Conservation (phyloP, 2,329 filamentous ascomycete species). For the Chaetomium sp. region DNA sequence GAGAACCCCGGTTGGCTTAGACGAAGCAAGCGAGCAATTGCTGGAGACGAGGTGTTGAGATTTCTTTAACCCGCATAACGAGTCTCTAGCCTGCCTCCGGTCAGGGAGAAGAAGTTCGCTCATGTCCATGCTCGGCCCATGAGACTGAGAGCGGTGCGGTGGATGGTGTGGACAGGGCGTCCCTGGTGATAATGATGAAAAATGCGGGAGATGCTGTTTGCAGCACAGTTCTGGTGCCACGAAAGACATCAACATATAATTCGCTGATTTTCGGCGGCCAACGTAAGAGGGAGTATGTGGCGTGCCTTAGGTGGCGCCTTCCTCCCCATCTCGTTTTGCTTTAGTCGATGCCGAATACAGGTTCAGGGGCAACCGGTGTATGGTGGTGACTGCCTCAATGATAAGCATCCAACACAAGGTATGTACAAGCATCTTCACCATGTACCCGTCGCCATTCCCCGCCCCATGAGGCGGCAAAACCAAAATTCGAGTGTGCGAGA, state of each 20-base stretch:
- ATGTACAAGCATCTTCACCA: too few relatives aligned
- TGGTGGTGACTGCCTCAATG: too few relatives aligned
- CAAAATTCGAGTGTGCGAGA: background rate
- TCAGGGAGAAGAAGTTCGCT: conserved; percentile 22
- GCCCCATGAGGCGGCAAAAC: background rate
- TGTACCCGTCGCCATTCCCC: background rate
- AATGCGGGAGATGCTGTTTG: conserved; percentile 6
- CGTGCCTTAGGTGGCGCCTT: background rate
- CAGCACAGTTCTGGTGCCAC: too few relatives aligned
- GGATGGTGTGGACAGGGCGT: too few relatives aligned
- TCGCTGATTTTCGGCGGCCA: too few relatives aligned
- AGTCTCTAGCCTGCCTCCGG: conserved; percentile 13
- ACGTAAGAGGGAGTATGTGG: background rate
- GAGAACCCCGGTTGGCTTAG: conserved; percentile 17
- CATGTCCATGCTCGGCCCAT: conserved; percentile 18
- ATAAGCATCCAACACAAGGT: too few relatives aligned
- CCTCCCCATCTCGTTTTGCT: background rate
- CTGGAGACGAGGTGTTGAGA: conserved; percentile 1
- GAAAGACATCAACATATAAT: too few relatives aligned
- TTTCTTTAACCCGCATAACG: conserved; percentile 3
- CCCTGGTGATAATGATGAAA: background rate
- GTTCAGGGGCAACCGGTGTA: too few relatives aligned
- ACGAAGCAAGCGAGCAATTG: conserved; percentile 4
- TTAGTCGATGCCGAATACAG: too few relatives aligned
- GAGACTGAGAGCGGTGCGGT: background rate